Percentiles rank a stretch among this genome's conserved stretches.
phyloP scores from a whole-genome alignment of 176 grass and related monocot species.

The Triticum turgidum region DNA sequence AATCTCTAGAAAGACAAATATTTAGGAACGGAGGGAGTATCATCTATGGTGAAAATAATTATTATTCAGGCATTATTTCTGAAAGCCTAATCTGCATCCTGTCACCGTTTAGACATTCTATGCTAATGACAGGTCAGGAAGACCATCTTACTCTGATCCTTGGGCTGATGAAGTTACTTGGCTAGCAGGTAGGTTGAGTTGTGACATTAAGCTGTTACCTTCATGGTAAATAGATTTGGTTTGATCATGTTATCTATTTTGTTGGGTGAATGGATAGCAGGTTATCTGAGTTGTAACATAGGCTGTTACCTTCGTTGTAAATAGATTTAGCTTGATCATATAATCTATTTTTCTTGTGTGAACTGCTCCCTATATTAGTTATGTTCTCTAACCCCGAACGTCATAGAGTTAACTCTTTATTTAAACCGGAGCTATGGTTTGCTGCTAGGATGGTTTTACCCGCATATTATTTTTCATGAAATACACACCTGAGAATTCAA shows the following conservation, averaged over 20 bases:
- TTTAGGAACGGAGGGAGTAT: background rate
- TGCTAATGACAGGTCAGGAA: slow-evolving; percentile 69
- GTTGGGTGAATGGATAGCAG: slow-evolving; percentile 55
- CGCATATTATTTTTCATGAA: slow-evolving; percentile 19
- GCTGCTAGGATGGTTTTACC: slow-evolving; percentile 1
- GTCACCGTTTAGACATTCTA: slow-evolving; percentile 1
- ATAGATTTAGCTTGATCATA: background rate
- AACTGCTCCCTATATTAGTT: background rate
- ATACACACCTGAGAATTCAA: background rate
- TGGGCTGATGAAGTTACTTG: slow-evolving; percentile 96
- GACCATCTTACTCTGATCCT: slow-evolving; percentile 75
- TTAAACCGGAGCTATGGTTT: background rate
- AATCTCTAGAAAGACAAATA: too few relatives aligned
- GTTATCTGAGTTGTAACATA: slow-evolving; percentile 31
- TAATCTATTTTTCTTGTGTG: background rate
- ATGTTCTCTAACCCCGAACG: background rate
- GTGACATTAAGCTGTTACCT: background rate
- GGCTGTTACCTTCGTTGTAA: background rate
- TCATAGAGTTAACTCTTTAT: slow-evolving; percentile 7
- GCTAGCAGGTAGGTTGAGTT: slow-evolving; percentile 59
- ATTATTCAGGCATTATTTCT: background rate
- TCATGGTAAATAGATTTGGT: background rate
- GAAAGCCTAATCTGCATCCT: background rate
- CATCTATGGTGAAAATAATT: background rate
- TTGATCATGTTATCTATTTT: background rate